These are phyloP conservation scores for Talaromyces sp. DNA, from an alignment of 2,329 filamentous ascomycete species.

Conservation along the genomic window DNA sequence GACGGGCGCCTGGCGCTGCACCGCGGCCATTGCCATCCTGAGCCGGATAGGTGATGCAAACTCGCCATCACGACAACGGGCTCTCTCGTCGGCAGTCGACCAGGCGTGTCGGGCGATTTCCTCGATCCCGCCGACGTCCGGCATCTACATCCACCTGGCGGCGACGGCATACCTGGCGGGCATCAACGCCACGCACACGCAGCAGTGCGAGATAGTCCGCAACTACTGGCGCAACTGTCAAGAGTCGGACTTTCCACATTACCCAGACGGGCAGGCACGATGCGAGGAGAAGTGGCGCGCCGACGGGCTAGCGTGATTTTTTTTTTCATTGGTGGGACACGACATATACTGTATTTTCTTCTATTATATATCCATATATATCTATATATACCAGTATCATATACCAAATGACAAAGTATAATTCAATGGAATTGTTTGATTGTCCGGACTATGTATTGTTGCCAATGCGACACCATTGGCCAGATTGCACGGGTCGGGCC, in stretches of 20 bases:
- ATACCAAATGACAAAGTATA: neutral
- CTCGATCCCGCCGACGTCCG: constrained; percentile 26
- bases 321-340: neutral
- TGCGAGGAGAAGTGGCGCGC: constrained; percentile 33
- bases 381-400: neutral
- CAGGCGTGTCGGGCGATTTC: constrained; percentile 33
- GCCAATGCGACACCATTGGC: neutral
- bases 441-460: neutral
- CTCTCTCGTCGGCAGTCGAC: constrained; percentile 29
- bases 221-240: constrained; percentile 38
- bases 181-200: constrained; percentile 27
- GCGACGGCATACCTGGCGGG: constrained; percentile 35
- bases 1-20: constrained; percentile 32
- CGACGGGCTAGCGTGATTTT: constrained; percentile 17
- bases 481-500: neutral
- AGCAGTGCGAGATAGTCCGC: constrained; percentile 33
- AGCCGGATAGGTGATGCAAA: constrained; percentile 9
- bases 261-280: constrained; percentile 26
- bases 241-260: constrained; percentile 34
- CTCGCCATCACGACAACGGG: constrained; percentile 8
- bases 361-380: neutral
- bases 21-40: constrained; percentile 31
- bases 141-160: constrained; percentile 39
- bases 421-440: neutral
- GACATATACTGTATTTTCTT: neutral